Base-by-base conservation (phyloP, 2,329 filamentous ascomycete species). In the Colletotrichum sp. region DNA sequence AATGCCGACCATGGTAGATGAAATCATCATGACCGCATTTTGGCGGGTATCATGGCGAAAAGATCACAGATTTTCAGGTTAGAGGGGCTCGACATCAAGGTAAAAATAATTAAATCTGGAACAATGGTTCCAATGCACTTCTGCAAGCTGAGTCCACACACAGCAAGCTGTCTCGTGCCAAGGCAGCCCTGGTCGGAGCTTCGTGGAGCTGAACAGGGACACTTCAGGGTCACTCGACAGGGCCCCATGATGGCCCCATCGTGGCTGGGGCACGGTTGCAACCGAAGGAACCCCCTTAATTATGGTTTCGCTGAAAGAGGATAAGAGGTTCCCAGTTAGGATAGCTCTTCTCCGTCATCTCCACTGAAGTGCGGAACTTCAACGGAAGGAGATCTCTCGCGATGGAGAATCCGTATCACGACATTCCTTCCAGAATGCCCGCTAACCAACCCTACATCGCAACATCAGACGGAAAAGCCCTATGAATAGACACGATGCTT, bases 221-320 rank as follows among this genome's bases (percentile, higher is more conserved):
- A 49, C 5, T 0, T 49, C 39, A 49, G 39, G 39, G 18, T 2
- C 26, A 52, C 39, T 26, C 0, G 65, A n/a, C 18, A 24, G 44
- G 13, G 28, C 44, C 18, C 28, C 21, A 30, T 30, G 32, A 21
- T 6, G 44, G 10, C 72, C 49, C 72, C 52, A 66, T 75, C 52
- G 52, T 44, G 30, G 69, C 63, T 52, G 24, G 32, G 62, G 69
- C 63, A 28, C 69, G 62, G 69, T 62, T 72, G 69, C 72, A 72
- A 68, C 62, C 63, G 72, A 5, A 28, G 44, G 5, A 44, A 26
- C 15, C 21, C 69, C 72, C 69, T 59, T 72, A 57, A 68, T 68
- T 68, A 72, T 32, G 13, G 69, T 64, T 72, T 68, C 32, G 18
- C 69, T 12, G 60, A 34, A 62, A 21, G 16, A 68, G 21, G 63